phyloP scores from a whole-genome alignment of 1,284 basidiomycete species.

The Entoloma clypeatum region DNA sequence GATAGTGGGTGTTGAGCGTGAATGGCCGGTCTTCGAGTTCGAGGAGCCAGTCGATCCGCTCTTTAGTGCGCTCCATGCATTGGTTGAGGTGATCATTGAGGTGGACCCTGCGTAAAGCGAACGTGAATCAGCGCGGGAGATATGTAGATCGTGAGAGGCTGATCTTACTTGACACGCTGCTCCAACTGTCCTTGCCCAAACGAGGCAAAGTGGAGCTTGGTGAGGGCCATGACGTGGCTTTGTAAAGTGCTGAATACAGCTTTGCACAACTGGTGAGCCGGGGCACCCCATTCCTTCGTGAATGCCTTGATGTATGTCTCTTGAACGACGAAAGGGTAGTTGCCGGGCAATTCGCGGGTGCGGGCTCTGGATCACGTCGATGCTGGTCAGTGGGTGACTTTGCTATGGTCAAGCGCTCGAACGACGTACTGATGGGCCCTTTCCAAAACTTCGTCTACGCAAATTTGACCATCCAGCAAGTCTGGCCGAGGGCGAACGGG shows the following conservation, averaged over 20 bases:
- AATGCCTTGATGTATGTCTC: slow-evolving; percentile 43
- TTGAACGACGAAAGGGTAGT: slow-evolving; percentile 61
- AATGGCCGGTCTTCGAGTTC: slow-evolving; percentile 47
- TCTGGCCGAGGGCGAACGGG: too few species aligned
- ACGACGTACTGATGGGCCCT: slow-evolving; percentile 41
- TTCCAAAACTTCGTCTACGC: slow-evolving; percentile 53
- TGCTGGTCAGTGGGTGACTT: background rate
- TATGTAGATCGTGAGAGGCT: too few species aligned
- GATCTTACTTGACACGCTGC: slow-evolving; percentile 52
- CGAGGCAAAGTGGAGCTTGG: slow-evolving; percentile 44
- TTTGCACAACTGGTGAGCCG: slow-evolving; percentile 48
- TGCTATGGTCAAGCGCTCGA: too few species aligned
- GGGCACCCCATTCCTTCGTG: slow-evolving; percentile 46
- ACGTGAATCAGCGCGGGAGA: too few species aligned
- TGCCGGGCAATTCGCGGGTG: slow-evolving; percentile 64
- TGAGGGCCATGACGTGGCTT: slow-evolving; percentile 38
- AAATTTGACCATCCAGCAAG: too few species aligned
- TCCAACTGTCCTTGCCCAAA: slow-evolving; percentile 53
- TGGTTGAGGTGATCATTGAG: slow-evolving; percentile 42
- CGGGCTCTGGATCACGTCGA: too few species aligned
- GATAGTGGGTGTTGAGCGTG: slow-evolving; percentile 55
- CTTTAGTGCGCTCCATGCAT: slow-evolving; percentile 34
- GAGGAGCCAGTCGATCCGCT: slow-evolving; percentile 46
- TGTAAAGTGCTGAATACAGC: slow-evolving; percentile 37
- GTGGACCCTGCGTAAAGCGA: too few species aligned